Percentiles rank a stretch among this genome's conserved stretches.
Conservation (phyloP, 495 filamentous ascomycete genomes). For the Penicillium simplicissimum region DNA sequence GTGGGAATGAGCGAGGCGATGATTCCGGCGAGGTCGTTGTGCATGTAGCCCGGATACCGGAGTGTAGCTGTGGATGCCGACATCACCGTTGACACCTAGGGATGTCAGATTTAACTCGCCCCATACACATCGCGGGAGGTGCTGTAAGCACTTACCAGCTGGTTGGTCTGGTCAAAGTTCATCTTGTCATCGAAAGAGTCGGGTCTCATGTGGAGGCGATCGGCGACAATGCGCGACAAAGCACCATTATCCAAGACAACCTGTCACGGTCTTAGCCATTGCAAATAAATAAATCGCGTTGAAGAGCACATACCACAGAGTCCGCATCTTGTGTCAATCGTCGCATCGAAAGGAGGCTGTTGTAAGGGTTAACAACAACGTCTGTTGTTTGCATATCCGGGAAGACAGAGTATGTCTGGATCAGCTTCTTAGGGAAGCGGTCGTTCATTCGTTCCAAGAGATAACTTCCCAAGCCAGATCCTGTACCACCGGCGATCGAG, state of each 20-base stretch:
- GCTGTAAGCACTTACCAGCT: conserved; percentile 58
- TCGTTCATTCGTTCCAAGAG: conserved; percentile 96
- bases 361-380: conserved; percentile 98
- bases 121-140: background rate
- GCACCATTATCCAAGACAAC: conserved; percentile 98
- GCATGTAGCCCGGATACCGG: conserved; percentile 98
- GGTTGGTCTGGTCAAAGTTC: conserved; percentile 89
- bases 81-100: conserved; percentile 90
- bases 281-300: background rate
- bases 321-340: conserved; percentile 93
- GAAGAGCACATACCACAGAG: conserved; percentile 63
- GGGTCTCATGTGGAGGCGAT: conserved; percentile 73
- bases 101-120: conserved; percentile 1
- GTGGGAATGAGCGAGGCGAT: conserved; percentile 94
- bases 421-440: conserved; percentile 96
- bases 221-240: conserved; percentile 88
- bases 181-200: background rate
- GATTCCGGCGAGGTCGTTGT: conserved; percentile 97
- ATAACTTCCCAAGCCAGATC: conserved; percentile 90
- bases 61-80: conserved; percentile 95
- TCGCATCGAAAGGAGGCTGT: conserved; percentile 89
- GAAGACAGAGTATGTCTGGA: conserved; percentile 98
- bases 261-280: conserved; percentile 25
- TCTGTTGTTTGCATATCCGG: conserved; percentile 85
- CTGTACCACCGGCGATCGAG: conserved; percentile 95